Evolutionary conservation across 345 rosid species (phyloP).

Genomic region (Acer negundo): DNA sequence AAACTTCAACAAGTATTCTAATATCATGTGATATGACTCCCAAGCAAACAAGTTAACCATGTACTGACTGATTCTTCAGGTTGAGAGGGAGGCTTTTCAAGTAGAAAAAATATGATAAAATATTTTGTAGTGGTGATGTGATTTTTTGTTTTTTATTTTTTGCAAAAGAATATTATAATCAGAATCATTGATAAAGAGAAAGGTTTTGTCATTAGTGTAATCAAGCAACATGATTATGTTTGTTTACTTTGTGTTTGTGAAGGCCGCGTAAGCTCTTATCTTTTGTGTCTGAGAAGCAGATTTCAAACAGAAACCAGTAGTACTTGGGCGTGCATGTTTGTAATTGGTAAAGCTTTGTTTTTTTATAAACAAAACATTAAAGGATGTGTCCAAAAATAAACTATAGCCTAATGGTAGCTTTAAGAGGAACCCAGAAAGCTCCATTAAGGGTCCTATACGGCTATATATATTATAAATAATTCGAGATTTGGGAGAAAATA

Average conservation of each 20-base stretch:
- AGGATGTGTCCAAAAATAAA: background rate
- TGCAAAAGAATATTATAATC: background rate
- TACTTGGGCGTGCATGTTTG: background rate
- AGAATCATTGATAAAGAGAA: conserved; percentile 24
- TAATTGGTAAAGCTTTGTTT: background rate
- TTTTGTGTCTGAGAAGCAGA: conserved; percentile 20
- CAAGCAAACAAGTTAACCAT: background rate
- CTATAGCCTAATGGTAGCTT: background rate
- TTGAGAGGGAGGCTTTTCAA: too few species aligned
- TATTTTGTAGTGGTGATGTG: background rate
- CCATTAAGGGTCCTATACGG: background rate
- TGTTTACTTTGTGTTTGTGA: conserved; percentile 6
- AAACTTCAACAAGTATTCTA: background rate
- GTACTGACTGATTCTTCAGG: background rate
- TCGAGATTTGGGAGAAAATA: too few species aligned
- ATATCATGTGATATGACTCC: conserved; percentile 4
- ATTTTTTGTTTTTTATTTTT: background rate
- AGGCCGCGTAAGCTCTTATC: conserved; percentile 8
- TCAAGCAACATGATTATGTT: conserved; percentile 26
- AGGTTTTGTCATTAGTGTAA: background rate
- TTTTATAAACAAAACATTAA: background rate
- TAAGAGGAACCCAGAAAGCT: background rate
- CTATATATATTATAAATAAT: too few species aligned
- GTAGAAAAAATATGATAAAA: background rate
- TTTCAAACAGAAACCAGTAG: background rate